Base-by-base conservation (phyloP, 2,329 filamentous ascomycete genomes). In the Xylaria digitata region DNA sequence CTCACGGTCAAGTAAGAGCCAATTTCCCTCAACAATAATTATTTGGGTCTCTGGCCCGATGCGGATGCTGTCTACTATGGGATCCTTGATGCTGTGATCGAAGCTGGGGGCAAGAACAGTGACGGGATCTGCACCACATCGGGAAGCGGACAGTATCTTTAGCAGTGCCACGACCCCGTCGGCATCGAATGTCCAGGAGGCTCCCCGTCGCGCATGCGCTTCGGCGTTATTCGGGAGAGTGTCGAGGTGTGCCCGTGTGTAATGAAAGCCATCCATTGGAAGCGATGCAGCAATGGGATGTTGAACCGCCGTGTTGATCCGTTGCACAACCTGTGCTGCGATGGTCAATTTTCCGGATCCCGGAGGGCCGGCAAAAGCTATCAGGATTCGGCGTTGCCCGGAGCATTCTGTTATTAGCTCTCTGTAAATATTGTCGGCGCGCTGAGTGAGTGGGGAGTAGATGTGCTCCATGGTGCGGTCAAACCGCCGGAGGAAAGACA, bases 131-230 rank as follows among this genome's bases (percentile, higher is more conserved):
- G 19, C 34, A 46, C 13, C 17, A 26, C 34, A 34, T 40, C 62
- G 43, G 45, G 62, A 34, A 7, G 45, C 3, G 61, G 70, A 62
- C 13, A 77, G 69, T 9, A 53, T 54, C 15, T 60, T 63, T 1
- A 74, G 70, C 11, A 77, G 63, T 3, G 42, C 61, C 21, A 72
- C 72, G 23, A 71, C 70, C 1, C 61, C 73, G 11, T 61, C 66
- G 6, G 70, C 74, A 61, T 78, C 75, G 65, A 78, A 79, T 0
- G 77, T 78, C 75, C 76, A 79, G 11, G 75, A 74, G 2, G 77
- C 76, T 17, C 77, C 77, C n/a, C 77, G 71, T 6, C 75, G 73
- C 34, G 72, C 70, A 49, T 77, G 58, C 13, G 78, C 78, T 61
- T 78, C 76, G 6, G 57, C 64, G 19, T 72, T 71, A 61, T 78